Evolutionary conservation across 2,329 filamentous ascomycete genomes (phyloP), one percentile per base, ranked within the genome.

Genomic region (Colletotrichum navitas): DNA sequence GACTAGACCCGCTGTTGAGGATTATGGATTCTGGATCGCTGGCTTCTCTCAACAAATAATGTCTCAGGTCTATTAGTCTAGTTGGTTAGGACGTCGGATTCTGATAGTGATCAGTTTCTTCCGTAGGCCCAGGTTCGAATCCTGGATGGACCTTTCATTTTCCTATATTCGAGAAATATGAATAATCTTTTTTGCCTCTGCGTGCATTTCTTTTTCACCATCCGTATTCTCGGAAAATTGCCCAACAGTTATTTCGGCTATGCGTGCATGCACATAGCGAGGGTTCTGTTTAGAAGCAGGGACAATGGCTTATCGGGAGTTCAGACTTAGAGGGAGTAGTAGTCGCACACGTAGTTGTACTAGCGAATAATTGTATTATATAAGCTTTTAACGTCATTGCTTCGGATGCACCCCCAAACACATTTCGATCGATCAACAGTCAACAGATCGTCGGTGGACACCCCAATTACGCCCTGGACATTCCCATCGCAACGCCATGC

Each of bases 51-150:
- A 12, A 4, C 0, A 47, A 34, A 45, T 16, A 34, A 47, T 12
- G 24, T 8, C 5, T 18, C n/a, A 21, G 65, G 69, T 72, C 69
- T 72, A 72, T 72, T 72, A 72, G 65, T 72, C 69, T 72, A 72
- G 69, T 69, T 72, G 69, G 69, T 72, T 68, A 72, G 69, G 69
- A 72, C 65, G 69, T 72, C 65, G 65, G 69, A 72, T 69, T 72
- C 69, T 72, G 69, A 72, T 60, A 6, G 5, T 8, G 5, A 6
- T 49, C 47, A 61, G 54, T 43, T 1, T 32, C 69, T 72, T 72
- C 69, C 65, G 69, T 72, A 72, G 32, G 69, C 69, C 69, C 59
- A 72, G 69, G 65, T 72, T 64, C 65, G 69, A 72, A 72, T 72
- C 69, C 69, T 72, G 65, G 69, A 72, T 72, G 59, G 69, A 72